These are phyloP conservation scores for Eucalyptus fibrosa DNA, from an alignment of 345 rosid species.

Conservation along the genomic window DNA sequence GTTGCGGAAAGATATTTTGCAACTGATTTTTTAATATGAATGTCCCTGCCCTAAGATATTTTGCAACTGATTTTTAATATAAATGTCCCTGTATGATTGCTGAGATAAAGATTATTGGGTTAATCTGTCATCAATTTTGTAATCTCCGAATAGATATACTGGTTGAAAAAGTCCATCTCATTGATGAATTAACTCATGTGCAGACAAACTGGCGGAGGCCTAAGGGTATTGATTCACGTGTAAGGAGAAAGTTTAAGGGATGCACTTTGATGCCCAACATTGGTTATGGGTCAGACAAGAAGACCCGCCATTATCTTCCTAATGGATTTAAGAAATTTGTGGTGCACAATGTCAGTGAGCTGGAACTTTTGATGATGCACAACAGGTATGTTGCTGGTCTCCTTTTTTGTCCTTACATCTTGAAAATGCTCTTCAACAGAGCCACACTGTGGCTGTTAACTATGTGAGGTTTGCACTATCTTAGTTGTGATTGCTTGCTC, in stretches of 20 bases:
- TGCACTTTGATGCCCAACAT: slow-evolving; percentile 54
- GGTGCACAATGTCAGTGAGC: slow-evolving; percentile 44
- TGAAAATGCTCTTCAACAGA: not conserved
- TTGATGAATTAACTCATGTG: not conserved
- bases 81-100: not conserved
- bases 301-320: slow-evolving; percentile 60
- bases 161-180: not conserved
- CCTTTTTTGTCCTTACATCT: not conserved
- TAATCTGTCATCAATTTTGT: not conserved
- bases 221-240: slow-evolving; percentile 70
- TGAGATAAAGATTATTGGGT: not conserved
- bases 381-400: slow-evolving; percentile 19
- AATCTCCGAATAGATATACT: not conserved
- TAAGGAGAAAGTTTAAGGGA: slow-evolving; percentile 71
- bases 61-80: not conserved
- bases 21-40: not conserved
- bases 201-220: slow-evolving; percentile 58
- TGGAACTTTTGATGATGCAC: slow-evolving; percentile 64
- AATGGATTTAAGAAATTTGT: slow-evolving; percentile 60
- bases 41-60: not conserved
- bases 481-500: not conserved
- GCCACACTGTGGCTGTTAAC: not conserved
- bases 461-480: not conserved
- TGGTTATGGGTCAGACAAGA: slow-evolving; percentile 59
- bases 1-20: not conserved